Conservation (phyloP, 495 filamentous ascomycete species). For the Lasiosphaeriaceae sp. region DNA sequence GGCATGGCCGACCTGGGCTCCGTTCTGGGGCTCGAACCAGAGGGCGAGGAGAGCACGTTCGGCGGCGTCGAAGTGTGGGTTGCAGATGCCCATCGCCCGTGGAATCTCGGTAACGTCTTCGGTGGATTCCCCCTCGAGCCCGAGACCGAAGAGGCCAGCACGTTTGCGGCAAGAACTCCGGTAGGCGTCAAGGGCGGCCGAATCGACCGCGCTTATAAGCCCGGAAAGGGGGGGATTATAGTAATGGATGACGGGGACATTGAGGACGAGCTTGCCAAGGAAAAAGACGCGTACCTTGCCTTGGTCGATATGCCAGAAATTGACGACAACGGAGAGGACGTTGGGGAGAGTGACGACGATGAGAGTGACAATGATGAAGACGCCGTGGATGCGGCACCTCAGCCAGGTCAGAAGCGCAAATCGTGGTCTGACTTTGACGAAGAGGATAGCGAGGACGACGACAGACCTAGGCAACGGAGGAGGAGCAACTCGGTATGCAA, state of each 20-base stretch:
- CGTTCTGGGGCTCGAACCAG: conserved; percentile 61
- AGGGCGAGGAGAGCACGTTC: conserved; percentile 56
- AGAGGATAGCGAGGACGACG: conserved; percentile 65
- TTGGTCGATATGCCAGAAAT: conserved; percentile 87
- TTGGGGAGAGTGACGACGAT: conserved; percentile 47
- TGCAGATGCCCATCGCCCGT: conserved; percentile 84
- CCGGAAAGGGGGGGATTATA: conserved; percentile 77
- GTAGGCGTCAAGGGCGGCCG: conserved; percentile 57
- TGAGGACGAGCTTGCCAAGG: conserved; percentile 71
- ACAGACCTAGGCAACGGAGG: conserved; percentile 70
- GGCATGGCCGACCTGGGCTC: conserved; percentile 81
- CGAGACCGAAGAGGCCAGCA: conserved; percentile 42
- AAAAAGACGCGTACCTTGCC: conserved; percentile 76
- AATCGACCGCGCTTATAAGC: conserved; percentile 65
- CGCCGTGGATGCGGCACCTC: conserved; percentile 14
- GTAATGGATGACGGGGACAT: conserved; percentile 97
- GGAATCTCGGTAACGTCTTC: conserved; percentile 94
- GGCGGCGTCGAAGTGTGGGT: conserved; percentile 89
- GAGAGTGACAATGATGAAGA: conserved; percentile 26
- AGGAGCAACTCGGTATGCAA: conserved; percentile 78
- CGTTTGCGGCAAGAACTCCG: conserved; percentile 46
- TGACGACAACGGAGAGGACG: conserved; percentile 63
- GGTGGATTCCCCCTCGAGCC: conserved; percentile 58
- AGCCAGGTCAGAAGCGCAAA: conserved; percentile 67
- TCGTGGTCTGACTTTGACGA: conserved; percentile 75